Evolutionary conservation across 768 basidiomycete species (phyloP).

Genomic region (Termitomyces sp.): DNA sequence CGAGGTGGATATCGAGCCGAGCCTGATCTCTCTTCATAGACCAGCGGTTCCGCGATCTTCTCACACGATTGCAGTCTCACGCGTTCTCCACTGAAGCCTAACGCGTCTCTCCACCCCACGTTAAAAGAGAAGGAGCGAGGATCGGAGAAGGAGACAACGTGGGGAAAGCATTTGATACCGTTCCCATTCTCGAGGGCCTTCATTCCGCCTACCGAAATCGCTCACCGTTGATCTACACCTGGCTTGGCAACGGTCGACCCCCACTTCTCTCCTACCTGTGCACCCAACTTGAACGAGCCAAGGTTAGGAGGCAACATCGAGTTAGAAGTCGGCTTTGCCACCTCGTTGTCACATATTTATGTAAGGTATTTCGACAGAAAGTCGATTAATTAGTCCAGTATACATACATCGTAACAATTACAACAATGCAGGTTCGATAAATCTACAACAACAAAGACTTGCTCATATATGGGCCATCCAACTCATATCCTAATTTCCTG

Average conservation of each 20-base stretch:
- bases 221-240: background rate
- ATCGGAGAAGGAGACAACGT: background rate
- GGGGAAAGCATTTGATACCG: background rate
- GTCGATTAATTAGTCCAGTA: background rate
- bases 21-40: background rate
- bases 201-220: background rate
- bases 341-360: background rate
- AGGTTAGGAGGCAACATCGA: no score
- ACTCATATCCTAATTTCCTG: constrained; percentile 86
- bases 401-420: background rate
- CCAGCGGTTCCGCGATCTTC: background rate
- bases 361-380: background rate
- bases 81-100: background rate
- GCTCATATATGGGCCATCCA: constrained; percentile 99
- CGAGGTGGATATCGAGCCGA: background rate
- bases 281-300: no score
- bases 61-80: background rate
- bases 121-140: background rate
- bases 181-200: background rate
- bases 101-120: background rate
- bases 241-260: background rate
- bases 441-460: constrained; percentile 58
- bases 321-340: background rate
- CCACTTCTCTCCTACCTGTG: background rate
- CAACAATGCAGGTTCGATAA: background rate